Evolutionary conservation across 768 basidiomycete genomes (phyloP).

Genomic region (Boletellus ananiceps): DNA sequence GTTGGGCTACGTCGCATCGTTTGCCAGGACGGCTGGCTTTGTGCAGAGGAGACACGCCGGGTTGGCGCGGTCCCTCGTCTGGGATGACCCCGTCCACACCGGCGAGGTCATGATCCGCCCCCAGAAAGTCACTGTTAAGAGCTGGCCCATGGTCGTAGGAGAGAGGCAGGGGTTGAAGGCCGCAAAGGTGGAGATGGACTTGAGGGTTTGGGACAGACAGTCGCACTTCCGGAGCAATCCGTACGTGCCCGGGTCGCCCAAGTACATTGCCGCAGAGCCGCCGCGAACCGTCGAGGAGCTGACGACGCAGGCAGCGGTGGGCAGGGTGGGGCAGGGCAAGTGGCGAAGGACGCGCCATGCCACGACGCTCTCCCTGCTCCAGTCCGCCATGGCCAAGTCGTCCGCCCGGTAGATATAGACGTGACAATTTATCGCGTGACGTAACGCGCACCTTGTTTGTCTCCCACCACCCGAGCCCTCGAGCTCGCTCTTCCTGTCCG

Average conservation of each 20-base stretch:
- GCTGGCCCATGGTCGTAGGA: conserved; percentile 46
- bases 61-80: conserved; percentile 17
- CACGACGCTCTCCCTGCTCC: conserved; percentile 14
- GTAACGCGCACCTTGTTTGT: conserved; percentile 24
- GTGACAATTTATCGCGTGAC: conserved; percentile 26
- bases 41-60: conserved; percentile 19
- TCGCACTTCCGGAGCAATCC: conserved; percentile 41
- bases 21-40: conserved; percentile 27
- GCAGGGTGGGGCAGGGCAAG: conserved; percentile 1
- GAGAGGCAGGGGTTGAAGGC: conserved; percentile 37
- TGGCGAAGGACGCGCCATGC: neutral
- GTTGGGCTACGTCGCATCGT: conserved; percentile 26
- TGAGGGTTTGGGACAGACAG: conserved; percentile 27
- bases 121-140: conserved; percentile 24
- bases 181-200: conserved; percentile 30
- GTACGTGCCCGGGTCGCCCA: conserved; percentile 43
- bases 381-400: conserved; percentile 18
- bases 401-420: too few species aligned
- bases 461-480: conserved; percentile 8
- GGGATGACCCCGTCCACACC: conserved; percentile 27
- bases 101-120: conserved; percentile 31
- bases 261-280: conserved; percentile 40
- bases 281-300: conserved; percentile 19
- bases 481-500: conserved; percentile 12
- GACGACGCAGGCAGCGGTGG: conserved; percentile 10